A percentile compares a stretch with the other conserved stretches of the same genome.
These are phyloP conservation scores for Monosporascus sp. DNA, from an alignment of 2,329 filamentous ascomycete species.

Conservation along the genomic window DNA sequence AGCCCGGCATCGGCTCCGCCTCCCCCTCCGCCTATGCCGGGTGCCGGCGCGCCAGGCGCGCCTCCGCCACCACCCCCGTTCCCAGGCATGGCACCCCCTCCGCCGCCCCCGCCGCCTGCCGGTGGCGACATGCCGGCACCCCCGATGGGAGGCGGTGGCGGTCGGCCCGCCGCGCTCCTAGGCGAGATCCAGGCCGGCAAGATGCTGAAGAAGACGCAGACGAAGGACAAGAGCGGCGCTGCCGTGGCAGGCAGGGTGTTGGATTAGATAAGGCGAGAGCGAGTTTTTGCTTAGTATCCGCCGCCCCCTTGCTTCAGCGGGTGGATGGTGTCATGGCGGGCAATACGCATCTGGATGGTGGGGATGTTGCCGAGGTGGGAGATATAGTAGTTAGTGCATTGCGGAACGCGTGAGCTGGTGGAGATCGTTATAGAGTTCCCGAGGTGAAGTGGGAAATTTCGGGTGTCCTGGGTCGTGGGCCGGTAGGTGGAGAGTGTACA, in stretches of 20 bases:
- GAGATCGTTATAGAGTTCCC: too few relatives aligned
- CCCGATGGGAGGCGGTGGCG: constrained; percentile 37
- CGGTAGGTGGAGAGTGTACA: too few relatives aligned
- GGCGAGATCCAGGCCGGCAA: constrained; percentile 79
- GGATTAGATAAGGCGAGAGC: constrained; percentile 30
- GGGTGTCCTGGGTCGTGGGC: too few relatives aligned
- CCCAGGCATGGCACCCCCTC: constrained; percentile 34
- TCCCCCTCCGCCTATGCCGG: constrained; percentile 33
- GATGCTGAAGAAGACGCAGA: constrained; percentile 78
- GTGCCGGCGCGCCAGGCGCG: constrained; percentile 30
- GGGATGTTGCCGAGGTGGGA: too few relatives aligned
- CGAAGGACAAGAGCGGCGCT: constrained; percentile 76
- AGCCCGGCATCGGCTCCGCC: constrained; percentile 25
- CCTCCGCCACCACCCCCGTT: constrained; percentile 39
- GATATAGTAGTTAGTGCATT: too few relatives aligned
- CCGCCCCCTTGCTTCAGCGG: not conserved
- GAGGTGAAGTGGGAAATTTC: too few relatives aligned
- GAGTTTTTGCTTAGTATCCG: not conserved
- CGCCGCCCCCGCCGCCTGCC: constrained; percentile 41
- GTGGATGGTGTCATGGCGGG: not conserved
- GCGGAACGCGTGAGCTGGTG: too few relatives aligned
- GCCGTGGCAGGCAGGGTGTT: constrained; percentile 72
- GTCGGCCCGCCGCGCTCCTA: constrained; percentile 60
- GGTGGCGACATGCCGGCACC: constrained; percentile 40
- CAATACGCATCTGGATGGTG: too few relatives aligned